Percentiles rank a stretch among this genome's conserved stretches.
Conservation (phyloP, 2,329 filamentous ascomycete species). For the Fragosphaeria purpurea region DNA sequence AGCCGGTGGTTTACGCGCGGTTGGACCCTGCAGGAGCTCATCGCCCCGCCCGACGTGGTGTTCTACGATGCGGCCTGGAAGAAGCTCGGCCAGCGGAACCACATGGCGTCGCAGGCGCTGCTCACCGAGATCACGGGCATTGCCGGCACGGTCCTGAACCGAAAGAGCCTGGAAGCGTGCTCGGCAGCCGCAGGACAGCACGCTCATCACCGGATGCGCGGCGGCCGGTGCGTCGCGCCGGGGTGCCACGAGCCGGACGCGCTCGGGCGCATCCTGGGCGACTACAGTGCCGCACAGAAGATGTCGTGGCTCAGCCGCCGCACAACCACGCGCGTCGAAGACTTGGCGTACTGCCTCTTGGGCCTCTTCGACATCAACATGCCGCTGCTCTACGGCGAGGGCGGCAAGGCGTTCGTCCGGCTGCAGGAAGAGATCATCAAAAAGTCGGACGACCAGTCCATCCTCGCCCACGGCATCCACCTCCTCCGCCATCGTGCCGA, state of each 20-base stretch:
- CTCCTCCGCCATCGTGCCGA: no score
- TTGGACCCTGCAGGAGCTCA: slow-evolving; percentile 5
- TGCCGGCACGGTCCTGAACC: background rate
- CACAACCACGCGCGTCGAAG: background rate
- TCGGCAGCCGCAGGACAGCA: no score
- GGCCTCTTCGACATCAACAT: slow-evolving; percentile 3
- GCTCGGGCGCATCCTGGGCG: background rate
- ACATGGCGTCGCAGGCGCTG: background rate
- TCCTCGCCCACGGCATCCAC: slow-evolving; percentile 9
- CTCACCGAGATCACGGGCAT: background rate
- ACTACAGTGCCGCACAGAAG: background rate
- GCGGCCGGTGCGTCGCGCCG: no score
- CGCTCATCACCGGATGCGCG: no score
- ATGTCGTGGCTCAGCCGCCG: slow-evolving; percentile 1
- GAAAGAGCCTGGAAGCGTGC: background rate
- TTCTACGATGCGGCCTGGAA: background rate
- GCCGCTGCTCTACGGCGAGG: slow-evolving; percentile 3
- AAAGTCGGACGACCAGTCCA: slow-evolving; percentile 15
- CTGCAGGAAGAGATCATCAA: slow-evolving; percentile 5
- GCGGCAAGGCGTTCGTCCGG: background rate
- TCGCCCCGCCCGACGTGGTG: background rate
- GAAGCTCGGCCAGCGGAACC: no score
- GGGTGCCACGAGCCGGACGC: background rate
- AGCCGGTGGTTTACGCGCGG: slow-evolving; percentile 3
- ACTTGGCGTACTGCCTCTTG: slow-evolving; percentile 2